Evolutionary conservation across 108 stramenopile genomes (phyloP), one percentile per base, ranked within the genome.

Genomic region (Hondaea fermentalgiana): DNA sequence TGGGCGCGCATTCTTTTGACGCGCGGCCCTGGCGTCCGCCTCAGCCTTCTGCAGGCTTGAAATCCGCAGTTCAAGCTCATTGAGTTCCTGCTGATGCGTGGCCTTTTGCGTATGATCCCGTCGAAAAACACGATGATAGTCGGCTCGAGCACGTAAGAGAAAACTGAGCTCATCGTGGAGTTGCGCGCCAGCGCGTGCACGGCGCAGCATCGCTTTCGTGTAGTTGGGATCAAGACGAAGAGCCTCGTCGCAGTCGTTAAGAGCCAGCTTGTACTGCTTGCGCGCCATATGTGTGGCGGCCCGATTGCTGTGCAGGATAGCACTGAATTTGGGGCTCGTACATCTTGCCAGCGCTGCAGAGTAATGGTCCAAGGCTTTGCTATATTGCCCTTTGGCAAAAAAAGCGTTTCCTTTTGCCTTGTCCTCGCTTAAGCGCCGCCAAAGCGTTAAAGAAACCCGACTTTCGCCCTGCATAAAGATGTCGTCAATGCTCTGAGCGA

Each of bases 171-270:
- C 49, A 12, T 8, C 76, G n/a, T 83, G 49, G 6, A 83, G 76
- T 23, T 83, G 76, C 17, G 17, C 76, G 2, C 76, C 76, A 12
- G 90, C 90, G 17, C 88, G 87, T 21, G 90, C 90, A 14, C 90
- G 87, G 4, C 90, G 87, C 25, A 90, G 25, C n/a, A 88, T 60
- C 16, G 90, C 90, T n/a, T 60, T 53, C 8, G 21, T 43, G 55
- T 72, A 90, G 42, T 90, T 44, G 14, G 90, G 87, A 4, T 90
- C 47, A 8, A 71, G 53, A 12, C 23, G 49, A 6, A 90, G 23
- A 8, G 88, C 88, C 8, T 71, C 29, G 55, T 90, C 49, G 72
- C 90, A 90, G 55, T 90, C 90, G 49, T 49, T 47, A 72, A 90
- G 35, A 0, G 90, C 90, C 28, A 88, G 87, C 45, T 28, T 44